These are phyloP conservation scores for Mycocalia duriaeana DNA, from an alignment of 1,284 basidiomycete genomes.

Conservation along the genomic window DNA sequence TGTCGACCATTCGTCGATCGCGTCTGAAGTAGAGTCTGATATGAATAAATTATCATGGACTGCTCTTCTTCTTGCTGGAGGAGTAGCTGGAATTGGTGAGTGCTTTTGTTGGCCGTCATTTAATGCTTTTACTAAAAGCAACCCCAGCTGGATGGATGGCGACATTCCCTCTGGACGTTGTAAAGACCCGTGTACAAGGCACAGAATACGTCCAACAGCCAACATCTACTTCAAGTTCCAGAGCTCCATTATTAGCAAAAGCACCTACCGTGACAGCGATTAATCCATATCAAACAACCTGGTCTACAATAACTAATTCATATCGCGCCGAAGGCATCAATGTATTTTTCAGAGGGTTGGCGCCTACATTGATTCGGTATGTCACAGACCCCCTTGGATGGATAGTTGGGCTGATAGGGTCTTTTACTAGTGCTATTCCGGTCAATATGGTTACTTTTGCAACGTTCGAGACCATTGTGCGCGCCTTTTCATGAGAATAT, in stretches of 20 bases:
- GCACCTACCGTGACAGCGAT: conserved; percentile 8
- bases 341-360: conserved; percentile 73
- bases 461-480: conserved; percentile 35
- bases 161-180: conserved; percentile 82
- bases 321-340: conserved; percentile 59
- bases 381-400: conserved; percentile 20
- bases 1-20: conserved; percentile 31
- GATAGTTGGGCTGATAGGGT: background rate
- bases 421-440: conserved; percentile 32
- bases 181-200: conserved; percentile 83
- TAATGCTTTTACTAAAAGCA: conserved; percentile 1
- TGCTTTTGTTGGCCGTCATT: background rate
- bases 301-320: conserved; percentile 55
- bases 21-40: conserved; percentile 43
- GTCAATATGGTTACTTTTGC: conserved; percentile 44
- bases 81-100: conserved; percentile 62
- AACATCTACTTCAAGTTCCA: background rate
- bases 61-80: conserved; percentile 71
- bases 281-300: conserved; percentile 52
- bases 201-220: conserved; percentile 15
- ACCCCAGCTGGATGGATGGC: conserved; percentile 54
- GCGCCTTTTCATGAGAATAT: conserved; percentile 18
- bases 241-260: conserved; percentile 5
- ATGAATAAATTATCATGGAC: conserved; percentile 47
- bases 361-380: conserved; percentile 75